These are phyloP conservation scores for Lagenaria siceraria DNA, from an alignment of 306 rosid species.

Conservation along the genomic window DNA sequence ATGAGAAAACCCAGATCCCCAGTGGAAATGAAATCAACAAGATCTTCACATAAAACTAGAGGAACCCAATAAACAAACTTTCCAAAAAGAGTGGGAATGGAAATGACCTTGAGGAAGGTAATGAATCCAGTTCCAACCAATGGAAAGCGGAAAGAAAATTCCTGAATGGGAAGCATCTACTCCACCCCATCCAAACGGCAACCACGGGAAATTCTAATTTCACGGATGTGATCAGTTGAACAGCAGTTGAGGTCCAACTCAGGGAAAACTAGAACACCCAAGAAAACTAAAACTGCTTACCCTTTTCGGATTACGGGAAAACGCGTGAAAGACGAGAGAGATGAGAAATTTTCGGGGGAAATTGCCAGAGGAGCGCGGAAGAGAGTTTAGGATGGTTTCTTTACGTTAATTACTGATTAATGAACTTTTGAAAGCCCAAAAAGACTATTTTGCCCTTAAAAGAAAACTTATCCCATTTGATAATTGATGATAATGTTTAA, in stretches of 20 bases:
- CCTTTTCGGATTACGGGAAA: constrained; percentile 14
- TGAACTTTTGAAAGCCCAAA: too few species aligned
- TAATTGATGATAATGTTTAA: too few species aligned
- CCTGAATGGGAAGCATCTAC: constrained; percentile 8
- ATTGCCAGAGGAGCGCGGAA: too few species aligned
- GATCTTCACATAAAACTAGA: not conserved
- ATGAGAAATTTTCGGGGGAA: constrained; percentile 11
- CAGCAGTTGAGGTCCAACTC: constrained; percentile 7
- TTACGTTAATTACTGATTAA: too few species aligned
- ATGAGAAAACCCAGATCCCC: constrained; percentile 16
- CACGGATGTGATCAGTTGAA: constrained; percentile 9
- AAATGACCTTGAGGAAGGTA: not conserved
- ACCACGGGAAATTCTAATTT: not conserved
- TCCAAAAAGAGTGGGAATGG: not conserved
- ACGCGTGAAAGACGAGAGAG: constrained; percentile 14
- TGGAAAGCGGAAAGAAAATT: constrained; percentile 1
- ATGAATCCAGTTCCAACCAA: constrained; percentile 3
- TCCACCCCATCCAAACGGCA: not conserved
- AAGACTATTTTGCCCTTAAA: too few species aligned
- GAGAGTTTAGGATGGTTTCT: too few species aligned
- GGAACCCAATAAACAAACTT: not conserved
- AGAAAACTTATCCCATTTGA: too few species aligned
- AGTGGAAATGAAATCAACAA: not conserved
- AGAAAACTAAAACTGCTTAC: not conserved
- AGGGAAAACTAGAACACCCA: not conserved